phyloP scores from a whole-genome alignment of 495 filamentous ascomycete genomes.

The Penicillium paradoxum region DNA sequence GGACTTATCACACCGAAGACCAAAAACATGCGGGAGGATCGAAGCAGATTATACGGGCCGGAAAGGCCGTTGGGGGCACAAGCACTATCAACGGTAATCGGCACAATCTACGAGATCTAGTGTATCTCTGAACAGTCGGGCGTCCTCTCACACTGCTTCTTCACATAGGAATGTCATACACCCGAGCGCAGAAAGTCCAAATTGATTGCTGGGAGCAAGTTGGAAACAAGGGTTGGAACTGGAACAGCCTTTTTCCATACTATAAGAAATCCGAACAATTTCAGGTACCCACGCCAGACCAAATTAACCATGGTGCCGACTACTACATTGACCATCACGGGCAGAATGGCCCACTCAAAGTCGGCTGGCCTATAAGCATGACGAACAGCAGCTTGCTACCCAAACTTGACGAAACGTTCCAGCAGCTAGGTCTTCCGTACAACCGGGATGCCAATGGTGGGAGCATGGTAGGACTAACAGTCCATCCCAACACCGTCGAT shows the following conservation, averaged over 20 bases:
- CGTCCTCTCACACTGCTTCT: no score
- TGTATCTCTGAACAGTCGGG: no score
- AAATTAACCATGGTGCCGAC: constrained; percentile 36
- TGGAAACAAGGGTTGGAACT: constrained; percentile 63
- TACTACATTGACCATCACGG: constrained; percentile 47
- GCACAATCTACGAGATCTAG: not conserved
- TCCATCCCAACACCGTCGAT: constrained; percentile 39
- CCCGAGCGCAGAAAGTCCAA: constrained; percentile 29
- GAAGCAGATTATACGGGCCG: constrained; percentile 39
- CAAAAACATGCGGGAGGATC: constrained; percentile 35
- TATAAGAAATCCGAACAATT: constrained; percentile 44
- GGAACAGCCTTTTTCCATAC: constrained; percentile 54
- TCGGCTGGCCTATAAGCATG: constrained; percentile 38
- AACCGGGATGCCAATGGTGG: constrained; percentile 40
- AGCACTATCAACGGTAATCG: constrained; percentile 47
- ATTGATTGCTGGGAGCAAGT: constrained; percentile 53
- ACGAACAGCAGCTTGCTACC: constrained; percentile 24
- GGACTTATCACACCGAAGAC: constrained; percentile 43
- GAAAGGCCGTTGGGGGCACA: constrained; percentile 49
- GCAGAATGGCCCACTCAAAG: constrained; percentile 39
- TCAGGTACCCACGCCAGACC: constrained; percentile 32
- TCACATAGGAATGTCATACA: constrained; percentile 44
- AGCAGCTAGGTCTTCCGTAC: constrained; percentile 29
- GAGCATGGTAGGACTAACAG: constrained; percentile 32
- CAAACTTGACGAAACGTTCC: constrained; percentile 21